Conservation (phyloP, 495 filamentous ascomycete genomes). For the Talaromyces thailandensis region DNA sequence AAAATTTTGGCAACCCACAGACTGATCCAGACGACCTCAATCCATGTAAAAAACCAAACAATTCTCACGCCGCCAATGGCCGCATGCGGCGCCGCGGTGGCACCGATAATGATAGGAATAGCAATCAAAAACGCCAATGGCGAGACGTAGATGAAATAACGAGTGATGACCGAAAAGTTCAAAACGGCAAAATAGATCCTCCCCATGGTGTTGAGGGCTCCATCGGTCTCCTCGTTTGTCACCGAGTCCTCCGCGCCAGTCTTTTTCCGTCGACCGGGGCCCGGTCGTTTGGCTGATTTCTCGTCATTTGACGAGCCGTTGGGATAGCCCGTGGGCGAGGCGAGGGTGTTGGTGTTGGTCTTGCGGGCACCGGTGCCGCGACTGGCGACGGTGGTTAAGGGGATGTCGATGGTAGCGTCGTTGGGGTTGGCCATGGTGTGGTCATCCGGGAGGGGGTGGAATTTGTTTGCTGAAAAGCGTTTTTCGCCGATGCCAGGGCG, state of each 20-base stretch:
- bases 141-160: conserved; percentile 82
- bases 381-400: conserved; percentile 33
- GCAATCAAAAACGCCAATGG: conserved; percentile 70
- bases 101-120: conserved; percentile 71
- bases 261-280: conserved; percentile 39
- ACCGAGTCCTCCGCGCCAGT: conserved; percentile 36
- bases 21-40: conserved; percentile 82
- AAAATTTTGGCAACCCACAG: conserved; percentile 83
- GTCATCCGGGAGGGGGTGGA: conserved; percentile 37
- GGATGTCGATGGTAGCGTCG: conserved; percentile 53
- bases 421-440: conserved; percentile 34
- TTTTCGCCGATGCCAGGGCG: conserved; percentile 26
- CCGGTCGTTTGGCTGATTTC: conserved; percentile 39
- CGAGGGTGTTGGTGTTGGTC: conserved; percentile 17
- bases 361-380: conserved; percentile 35
- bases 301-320: conserved; percentile 30
- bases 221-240: conserved; percentile 40
- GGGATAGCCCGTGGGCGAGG: conserved; percentile 15
- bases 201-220: conserved; percentile 73
- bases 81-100: conserved; percentile 40
- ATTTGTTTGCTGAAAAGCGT: conserved; percentile 34
- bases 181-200: conserved; percentile 75
- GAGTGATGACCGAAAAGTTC: conserved; percentile 74
- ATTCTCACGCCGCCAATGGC: conserved; percentile 58
- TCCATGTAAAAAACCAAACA: conserved; percentile 79